A percentile compares a stretch with the other conserved stretches of the same genome.
Conservation (phyloP, 768 basidiomycete species). For the Xanthoconium purpureum region DNA sequence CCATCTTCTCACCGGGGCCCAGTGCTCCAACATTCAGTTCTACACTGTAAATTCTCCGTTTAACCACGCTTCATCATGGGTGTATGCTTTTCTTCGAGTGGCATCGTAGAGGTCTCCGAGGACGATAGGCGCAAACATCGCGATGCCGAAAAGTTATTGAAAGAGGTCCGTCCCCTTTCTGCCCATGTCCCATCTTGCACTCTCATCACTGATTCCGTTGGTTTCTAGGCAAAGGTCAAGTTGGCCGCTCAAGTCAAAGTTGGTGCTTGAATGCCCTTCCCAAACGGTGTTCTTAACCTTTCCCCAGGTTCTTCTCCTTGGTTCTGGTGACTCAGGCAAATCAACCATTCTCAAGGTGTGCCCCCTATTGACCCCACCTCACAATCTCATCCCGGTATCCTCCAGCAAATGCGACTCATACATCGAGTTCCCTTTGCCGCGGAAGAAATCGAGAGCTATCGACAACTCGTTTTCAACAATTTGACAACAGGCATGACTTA, state of each 20-base stretch:
- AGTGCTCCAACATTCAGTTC: constrained; percentile 9
- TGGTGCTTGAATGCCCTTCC: constrained; percentile 4
- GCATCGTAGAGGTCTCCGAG: constrained; percentile 58
- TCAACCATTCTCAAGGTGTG: constrained; percentile 83
- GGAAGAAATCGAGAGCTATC: constrained; percentile 82
- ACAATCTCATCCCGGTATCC: not conserved
- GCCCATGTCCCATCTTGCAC: not conserved
- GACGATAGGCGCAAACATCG: constrained; percentile 63
- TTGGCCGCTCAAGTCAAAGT: constrained; percentile 78
- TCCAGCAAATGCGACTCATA: constrained; percentile 94
- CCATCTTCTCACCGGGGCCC: constrained; percentile 4
- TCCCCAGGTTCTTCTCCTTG: constrained; percentile 75
- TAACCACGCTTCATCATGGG: constrained; percentile 51
- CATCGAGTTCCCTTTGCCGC: constrained; percentile 81
- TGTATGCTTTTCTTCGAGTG: constrained; percentile 66
- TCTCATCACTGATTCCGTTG: not conserved
- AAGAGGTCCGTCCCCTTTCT: constrained; percentile 50
- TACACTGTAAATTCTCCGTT: constrained; percentile 6
- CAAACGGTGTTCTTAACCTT: not conserved
- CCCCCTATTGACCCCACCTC: not conserved
- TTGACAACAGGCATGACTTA: constrained; percentile 80
- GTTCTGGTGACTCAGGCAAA: constrained; percentile 93
- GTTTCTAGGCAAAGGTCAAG: constrained; percentile 64
- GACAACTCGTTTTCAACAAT: constrained; percentile 92
- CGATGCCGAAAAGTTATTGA: constrained; percentile 75